Evolutionary conservation across 306 rosid genomes (phyloP), one percentile per base, ranked within the genome.

Genomic region (Pterocarpus macrocarpus): DNA sequence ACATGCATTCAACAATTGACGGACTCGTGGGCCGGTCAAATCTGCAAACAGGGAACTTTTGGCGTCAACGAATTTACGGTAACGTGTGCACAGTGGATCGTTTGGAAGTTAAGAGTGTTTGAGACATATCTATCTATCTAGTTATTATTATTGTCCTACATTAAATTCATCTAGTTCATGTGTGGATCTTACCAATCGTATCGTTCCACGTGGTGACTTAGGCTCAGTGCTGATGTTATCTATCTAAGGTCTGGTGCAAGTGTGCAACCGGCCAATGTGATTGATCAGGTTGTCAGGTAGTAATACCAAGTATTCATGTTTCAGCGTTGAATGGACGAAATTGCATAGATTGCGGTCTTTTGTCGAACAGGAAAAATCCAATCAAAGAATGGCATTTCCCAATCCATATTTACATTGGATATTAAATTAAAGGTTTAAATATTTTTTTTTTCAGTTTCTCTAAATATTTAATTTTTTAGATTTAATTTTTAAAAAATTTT

Each of bases 81-180:
- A 36, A 82, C 83, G 83, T 67, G 83, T 14, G 71, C 15, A 52
- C 55, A 33, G 41, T 77, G 47, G 83, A 80, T 70, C 2, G 85
- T 78, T 1, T 65, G 80, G 86, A 44, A 4, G 84, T 87, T 84
- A 34, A 34, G 71, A 78, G 58, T 70, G 35, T 38, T 67, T 7
- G 22, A 16, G 49, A 11, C 12, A 28, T 7, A 43, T 1, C 28
- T 22, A 1, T 22, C 28, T 0, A 7, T 38, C 41, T 43, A 43
- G 47, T 43, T 7, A 43, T 43, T 43, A 8, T 9, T 5, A 43
- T 43, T 67, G 11, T 52, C 22, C 9, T 44, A 33, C 74, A 55
- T 47, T 55, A 16, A 82, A 44, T 59, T 55, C 8, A 22, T 14
- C 69, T 39, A 28, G 3, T 73, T 55, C 17, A 45, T 32, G 50